phyloP scores from a whole-genome alignment of 2,329 filamentous ascomycete species.

The Phaeosphaeriaceae sp. region DNA sequence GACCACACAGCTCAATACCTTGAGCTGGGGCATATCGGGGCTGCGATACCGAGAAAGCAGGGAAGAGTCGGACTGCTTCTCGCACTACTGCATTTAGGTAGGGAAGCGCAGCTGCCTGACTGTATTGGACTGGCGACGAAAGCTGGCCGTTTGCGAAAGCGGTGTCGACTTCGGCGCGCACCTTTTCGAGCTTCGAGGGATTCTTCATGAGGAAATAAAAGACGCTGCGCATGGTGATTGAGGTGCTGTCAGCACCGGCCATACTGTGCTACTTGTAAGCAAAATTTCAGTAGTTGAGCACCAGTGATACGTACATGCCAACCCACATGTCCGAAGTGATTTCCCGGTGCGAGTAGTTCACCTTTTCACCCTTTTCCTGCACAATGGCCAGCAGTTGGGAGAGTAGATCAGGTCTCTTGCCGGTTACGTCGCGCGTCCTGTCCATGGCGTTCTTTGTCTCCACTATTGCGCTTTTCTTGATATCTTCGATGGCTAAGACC shows the following conservation, averaged over 20 bases:
- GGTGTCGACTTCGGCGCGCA: conserved; percentile 25
- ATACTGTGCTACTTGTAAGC: conserved; percentile 21
- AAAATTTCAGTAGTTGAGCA: background rate
- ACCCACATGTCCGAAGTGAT: conserved; percentile 36
- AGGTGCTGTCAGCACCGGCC: conserved; percentile 48
- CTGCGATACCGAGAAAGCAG: conserved; percentile 72
- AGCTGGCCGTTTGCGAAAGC: conserved; percentile 17
- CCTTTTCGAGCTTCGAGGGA: conserved; percentile 21
- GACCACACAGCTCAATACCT: conserved; percentile 68
- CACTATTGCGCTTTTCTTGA: conserved; percentile 21
- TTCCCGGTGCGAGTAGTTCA: conserved; percentile 37
- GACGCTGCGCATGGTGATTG: conserved; percentile 41
- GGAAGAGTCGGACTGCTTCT: conserved; percentile 77
- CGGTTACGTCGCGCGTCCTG: conserved; percentile 14
- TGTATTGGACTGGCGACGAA: conserved; percentile 17
- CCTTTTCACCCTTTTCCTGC: conserved; percentile 34
- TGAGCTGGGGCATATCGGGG: conserved; percentile 73
- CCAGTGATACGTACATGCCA: conserved; percentile 34
- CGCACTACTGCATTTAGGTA: conserved; percentile 81
- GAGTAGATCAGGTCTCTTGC: conserved; percentile 37
- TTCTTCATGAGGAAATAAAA: conserved; percentile 50
- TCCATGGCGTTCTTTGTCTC: conserved; percentile 19
- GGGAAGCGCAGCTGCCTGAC: conserved; percentile 67
- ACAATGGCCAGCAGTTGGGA: conserved; percentile 39
- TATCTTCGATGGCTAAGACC: conserved; percentile 21